These are phyloP conservation scores for Suhomyces sp. DNA, from an alignment of 805 yeast species.

Conservation along the genomic window DNA sequence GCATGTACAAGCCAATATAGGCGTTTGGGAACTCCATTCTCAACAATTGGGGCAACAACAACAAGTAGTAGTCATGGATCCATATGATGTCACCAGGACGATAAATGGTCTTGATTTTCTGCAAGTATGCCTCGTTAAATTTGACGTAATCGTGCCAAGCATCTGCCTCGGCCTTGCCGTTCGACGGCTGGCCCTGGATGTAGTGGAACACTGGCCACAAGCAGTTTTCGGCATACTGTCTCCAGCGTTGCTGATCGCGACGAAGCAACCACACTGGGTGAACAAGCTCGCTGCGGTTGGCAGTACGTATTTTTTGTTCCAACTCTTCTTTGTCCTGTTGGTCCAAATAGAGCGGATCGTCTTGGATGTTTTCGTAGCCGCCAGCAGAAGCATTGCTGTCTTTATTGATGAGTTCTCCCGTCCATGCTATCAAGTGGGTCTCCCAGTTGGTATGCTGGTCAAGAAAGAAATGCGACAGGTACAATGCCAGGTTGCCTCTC, in stretches of 20 bases:
- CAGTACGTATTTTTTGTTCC: slow-evolving; percentile 45
- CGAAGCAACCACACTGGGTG: slow-evolving; percentile 90
- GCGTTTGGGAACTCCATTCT: slow-evolving; percentile 75
- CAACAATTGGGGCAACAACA: slow-evolving; percentile 77
- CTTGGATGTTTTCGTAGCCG: slow-evolving; percentile 31
- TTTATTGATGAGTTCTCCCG: slow-evolving; percentile 70
- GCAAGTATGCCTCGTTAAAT: slow-evolving; percentile 87
- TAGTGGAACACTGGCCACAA: slow-evolving; percentile 96
- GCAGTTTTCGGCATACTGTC: slow-evolving; percentile 83
- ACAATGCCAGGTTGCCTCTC: slow-evolving; percentile 82
- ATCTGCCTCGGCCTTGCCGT: slow-evolving; percentile 64
- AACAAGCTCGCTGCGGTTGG: slow-evolving; percentile 48
- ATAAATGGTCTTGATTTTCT: slow-evolving; percentile 68
- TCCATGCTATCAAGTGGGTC: slow-evolving; percentile 88
- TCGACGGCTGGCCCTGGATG: slow-evolving; percentile 72
- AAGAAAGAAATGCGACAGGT: slow-evolving; percentile 68
- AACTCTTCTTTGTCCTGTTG: slow-evolving; percentile 52
- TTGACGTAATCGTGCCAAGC: slow-evolving; percentile 87
- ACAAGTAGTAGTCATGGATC: slow-evolving; percentile 87
- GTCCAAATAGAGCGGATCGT: slow-evolving; percentile 60
- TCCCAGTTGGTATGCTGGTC: slow-evolving; percentile 76
- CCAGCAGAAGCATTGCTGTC: slow-evolving; percentile 7
- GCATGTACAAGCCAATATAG: slow-evolving; percentile 73
- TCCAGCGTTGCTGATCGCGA: slow-evolving; percentile 78
- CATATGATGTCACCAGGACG: slow-evolving; percentile 87